These are phyloP conservation scores for Pythium plurisporium DNA, from an alignment of 352 stramenopile genomes.

Conservation along the genomic window DNA sequence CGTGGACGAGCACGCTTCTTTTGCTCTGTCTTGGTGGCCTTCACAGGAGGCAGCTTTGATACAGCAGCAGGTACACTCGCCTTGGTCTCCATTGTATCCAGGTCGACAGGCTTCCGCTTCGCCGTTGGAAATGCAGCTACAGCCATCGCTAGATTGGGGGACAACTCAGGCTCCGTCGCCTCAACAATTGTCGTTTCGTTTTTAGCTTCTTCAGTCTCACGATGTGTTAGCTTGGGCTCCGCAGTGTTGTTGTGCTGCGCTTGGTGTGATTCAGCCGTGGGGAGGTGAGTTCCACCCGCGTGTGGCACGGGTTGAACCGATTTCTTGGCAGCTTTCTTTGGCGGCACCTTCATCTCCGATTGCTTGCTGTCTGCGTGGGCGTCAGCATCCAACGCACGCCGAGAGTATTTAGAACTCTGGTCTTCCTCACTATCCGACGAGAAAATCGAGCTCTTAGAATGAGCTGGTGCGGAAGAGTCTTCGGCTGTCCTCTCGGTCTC, in stretches of 20 bases:
- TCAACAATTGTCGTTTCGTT: no score
- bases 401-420: not conserved
- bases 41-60: constrained; percentile 2
- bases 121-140: no score
- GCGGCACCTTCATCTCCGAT: not conserved
- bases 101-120: not conserved
- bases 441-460: constrained; percentile 14
- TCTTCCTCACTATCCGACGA: constrained; percentile 22
- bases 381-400: not conserved
- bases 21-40: constrained; percentile 6
- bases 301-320: no score
- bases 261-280: no score
- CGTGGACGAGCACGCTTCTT: constrained; percentile 47
- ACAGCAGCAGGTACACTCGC: no score
- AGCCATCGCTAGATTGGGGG: no score
- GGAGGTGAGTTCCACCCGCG: no score
- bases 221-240: no score
- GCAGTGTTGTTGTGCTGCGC: no score
- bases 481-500: not conserved
- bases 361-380: not conserved
- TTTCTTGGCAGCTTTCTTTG: constrained; percentile 7
- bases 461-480: not conserved
- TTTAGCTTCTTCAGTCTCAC: no score
- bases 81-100: no score
- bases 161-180: no score